These are phyloP conservation scores for Ophiosphaerella korrae DNA, from an alignment of 2,329 filamentous ascomycete species.

Conservation along the genomic window DNA sequence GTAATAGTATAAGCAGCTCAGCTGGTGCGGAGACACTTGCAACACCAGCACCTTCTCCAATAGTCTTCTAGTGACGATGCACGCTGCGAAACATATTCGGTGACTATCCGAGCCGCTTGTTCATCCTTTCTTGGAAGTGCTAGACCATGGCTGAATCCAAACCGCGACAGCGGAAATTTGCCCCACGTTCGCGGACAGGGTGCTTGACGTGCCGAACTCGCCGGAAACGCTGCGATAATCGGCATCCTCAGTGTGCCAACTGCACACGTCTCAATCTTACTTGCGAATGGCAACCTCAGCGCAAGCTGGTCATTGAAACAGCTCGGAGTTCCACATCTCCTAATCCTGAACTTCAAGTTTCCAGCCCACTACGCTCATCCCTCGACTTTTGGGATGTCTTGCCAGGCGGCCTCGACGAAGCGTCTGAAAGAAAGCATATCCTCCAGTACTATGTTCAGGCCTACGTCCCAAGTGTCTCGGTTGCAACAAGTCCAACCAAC, in stretches of 20 bases:
- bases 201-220: constrained; percentile 44
- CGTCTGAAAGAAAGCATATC: constrained; percentile 34
- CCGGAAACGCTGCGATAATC: constrained; percentile 43
- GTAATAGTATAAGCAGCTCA: too few species aligned
- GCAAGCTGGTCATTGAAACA: constrained; percentile 22
- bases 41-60: constrained; percentile 7
- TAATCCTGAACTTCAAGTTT: constrained; percentile 18
- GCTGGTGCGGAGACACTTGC: too few species aligned
- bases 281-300: constrained; percentile 43
- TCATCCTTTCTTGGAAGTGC: not conserved
- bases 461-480: constrained; percentile 44
- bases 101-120: constrained; percentile 17
- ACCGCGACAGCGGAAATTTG: constrained; percentile 44
- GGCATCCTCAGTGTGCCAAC: constrained; percentile 41
- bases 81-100: constrained; percentile 8
- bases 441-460: constrained; percentile 44
- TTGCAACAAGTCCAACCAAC: constrained; percentile 41
- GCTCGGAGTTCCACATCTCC: constrained; percentile 9
- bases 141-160: constrained; percentile 39
- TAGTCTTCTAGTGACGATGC: constrained; percentile 10
- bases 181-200: constrained; percentile 43
- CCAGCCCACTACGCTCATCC: constrained; percentile 22
- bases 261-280: constrained; percentile 43
- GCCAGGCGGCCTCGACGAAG: constrained; percentile 28
- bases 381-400: constrained; percentile 40